A percentile compares a stretch with the other conserved stretches of the same genome.
phyloP scores from a whole-genome alignment of 106 monocot species.

The Iris macrosiphon region DNA sequence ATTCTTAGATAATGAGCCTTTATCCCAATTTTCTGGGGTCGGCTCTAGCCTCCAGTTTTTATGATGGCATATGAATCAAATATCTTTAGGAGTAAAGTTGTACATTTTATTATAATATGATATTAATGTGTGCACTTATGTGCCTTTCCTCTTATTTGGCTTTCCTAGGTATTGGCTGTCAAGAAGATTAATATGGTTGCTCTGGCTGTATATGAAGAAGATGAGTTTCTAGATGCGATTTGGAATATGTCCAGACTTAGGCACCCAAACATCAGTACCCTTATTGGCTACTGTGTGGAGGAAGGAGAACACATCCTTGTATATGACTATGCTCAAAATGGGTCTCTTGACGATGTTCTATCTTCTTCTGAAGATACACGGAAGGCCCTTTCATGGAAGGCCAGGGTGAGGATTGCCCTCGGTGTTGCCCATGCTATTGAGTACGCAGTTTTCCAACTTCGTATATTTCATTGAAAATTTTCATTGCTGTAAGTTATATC shows the following conservation, averaged over 20 bases:
- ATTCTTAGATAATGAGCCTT: too few relatives aligned
- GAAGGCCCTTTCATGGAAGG: slow-evolving; percentile 54
- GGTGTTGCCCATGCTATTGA: slow-evolving; percentile 62
- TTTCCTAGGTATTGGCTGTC: slow-evolving; percentile 42
- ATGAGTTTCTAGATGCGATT: slow-evolving; percentile 50
- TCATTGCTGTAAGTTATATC: background rate
- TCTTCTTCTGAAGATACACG: slow-evolving; percentile 12
- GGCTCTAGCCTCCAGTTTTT: too few relatives aligned
- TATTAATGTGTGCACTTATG: background rate
- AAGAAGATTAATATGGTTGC: slow-evolving; percentile 52
- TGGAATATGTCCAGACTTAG: slow-evolving; percentile 28
- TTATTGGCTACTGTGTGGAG: slow-evolving; percentile 61
- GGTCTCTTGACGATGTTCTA: slow-evolving; percentile 49
- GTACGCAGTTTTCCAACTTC: slow-evolving; percentile 27
- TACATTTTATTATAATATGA: background rate
- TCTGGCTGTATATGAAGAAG: slow-evolving; percentile 36
- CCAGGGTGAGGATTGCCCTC: slow-evolving; percentile 43
- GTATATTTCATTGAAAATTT: background rate
- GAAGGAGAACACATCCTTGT: slow-evolving; percentile 36
- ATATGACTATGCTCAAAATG: slow-evolving; percentile 47
- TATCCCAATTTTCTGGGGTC: too few relatives aligned
- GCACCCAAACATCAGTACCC: slow-evolving; percentile 40
- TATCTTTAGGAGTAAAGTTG: background rate
- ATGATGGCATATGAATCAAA: too few relatives aligned
- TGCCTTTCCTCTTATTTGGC: background rate